Evolutionary conservation across 2,329 filamentous ascomycete species (phyloP).

Genomic region (Pseudogymnoascus sp.): DNA sequence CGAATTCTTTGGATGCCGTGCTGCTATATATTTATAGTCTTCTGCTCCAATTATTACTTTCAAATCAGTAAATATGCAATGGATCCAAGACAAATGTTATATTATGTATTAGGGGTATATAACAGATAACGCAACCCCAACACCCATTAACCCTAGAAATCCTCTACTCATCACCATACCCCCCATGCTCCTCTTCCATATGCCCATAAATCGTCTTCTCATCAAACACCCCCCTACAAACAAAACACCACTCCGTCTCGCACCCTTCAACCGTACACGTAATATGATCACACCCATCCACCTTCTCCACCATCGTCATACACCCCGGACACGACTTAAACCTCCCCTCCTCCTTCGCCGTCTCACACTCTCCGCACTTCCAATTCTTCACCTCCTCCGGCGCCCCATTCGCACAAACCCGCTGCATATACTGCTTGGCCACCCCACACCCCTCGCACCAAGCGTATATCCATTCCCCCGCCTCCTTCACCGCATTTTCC

Average conservation of each 20-base stretch:
- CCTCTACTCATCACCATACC: constrained; percentile 12
- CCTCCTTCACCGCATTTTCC: background rate
- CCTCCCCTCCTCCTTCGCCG: background rate
- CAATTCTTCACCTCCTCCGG: background rate
- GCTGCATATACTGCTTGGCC: background rate
- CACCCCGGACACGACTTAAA: background rate
- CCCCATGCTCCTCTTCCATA: constrained; percentile 32
- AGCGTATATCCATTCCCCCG: background rate
- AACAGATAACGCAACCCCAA: background rate
- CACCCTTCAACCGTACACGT: constrained; percentile 30
- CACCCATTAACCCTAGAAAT: background rate
- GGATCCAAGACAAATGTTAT: background rate
- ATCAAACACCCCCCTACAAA: constrained; percentile 31
- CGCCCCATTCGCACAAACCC: background rate
- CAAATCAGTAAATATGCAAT: background rate
- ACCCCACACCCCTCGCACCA: constrained; percentile 29
- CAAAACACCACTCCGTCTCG: constrained; percentile 37
- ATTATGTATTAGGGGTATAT: background rate
- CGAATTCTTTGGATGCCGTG: background rate
- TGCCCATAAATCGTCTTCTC: constrained; percentile 34
- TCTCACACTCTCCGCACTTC: background rate
- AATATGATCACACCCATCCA: constrained; percentile 30
- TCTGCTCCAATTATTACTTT: background rate
- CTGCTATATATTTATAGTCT: too few relatives aligned
- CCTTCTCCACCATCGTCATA: background rate